Evolutionary conservation across 306 rosid genomes (phyloP).

Genomic region (Purshia tridentata): DNA sequence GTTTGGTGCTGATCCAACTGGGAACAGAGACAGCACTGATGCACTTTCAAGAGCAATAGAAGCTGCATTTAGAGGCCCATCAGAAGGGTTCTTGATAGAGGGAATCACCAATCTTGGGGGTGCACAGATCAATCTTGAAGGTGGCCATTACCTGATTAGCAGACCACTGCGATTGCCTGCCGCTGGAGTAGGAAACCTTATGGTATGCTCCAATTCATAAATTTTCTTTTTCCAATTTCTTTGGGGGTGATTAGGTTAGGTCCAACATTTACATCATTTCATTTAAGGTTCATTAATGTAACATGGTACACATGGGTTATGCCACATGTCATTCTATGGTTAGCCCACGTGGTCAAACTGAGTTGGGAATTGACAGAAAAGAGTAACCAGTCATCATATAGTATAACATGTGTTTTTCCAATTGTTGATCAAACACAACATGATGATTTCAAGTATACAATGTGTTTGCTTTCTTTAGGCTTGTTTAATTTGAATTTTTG

Average conservation of each 20-base stretch:
- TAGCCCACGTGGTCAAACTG: background rate
- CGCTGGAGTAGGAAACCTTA: constrained; percentile 60
- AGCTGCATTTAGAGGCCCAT: constrained; percentile 46
- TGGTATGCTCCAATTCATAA: constrained; percentile 46
- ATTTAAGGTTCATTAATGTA: background rate
- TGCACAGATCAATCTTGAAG: constrained; percentile 62
- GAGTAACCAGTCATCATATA: background rate
- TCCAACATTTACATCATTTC: background rate
- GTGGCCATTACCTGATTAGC: constrained; percentile 70
- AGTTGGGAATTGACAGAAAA: too few relatives aligned
- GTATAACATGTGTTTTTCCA: background rate
- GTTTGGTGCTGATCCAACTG: constrained; percentile 89
- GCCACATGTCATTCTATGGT: constrained; percentile 23
- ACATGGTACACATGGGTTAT: background rate
- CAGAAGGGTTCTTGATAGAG: constrained; percentile 47
- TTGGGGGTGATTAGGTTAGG: too few relatives aligned
- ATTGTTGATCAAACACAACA: background rate
- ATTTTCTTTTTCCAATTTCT: background rate
- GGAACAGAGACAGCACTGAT: constrained; percentile 66
- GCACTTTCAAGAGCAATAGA: constrained; percentile 61
- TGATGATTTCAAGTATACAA: background rate
- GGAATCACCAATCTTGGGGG: constrained; percentile 81
- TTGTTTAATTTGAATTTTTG: constrained; percentile 9
- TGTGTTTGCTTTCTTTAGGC: background rate
- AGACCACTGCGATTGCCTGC: constrained; percentile 54